phyloP scores from a whole-genome alignment of 371 early-diverging fungal genomes.

The Parasitella parasitica region DNA sequence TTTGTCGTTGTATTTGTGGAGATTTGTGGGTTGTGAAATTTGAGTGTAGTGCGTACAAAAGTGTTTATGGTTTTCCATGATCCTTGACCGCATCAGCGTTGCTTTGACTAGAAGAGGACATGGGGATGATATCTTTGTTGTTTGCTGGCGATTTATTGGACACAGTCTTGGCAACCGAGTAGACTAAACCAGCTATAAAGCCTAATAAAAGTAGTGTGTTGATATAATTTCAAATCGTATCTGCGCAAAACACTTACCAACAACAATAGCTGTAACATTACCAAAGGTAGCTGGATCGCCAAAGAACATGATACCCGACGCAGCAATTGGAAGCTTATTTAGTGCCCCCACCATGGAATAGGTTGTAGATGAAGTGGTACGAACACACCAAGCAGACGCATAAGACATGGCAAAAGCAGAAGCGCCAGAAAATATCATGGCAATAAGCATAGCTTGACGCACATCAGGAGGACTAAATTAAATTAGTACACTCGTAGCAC shows the following conservation, averaged over 20 bases:
- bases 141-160: constrained; percentile 38
- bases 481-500: background rate
- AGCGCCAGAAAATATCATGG: constrained; percentile 82
- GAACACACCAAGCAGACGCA: constrained; percentile 93
- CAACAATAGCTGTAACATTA: constrained; percentile 76
- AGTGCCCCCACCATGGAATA: constrained; percentile 98
- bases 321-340: constrained; percentile 97
- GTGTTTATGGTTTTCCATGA: constrained; percentile 22
- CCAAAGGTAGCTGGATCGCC: constrained; percentile 82
- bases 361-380: constrained; percentile 94
- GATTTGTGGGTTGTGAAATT: background rate
- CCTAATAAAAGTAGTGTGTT: constrained; percentile 31
- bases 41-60: background rate
- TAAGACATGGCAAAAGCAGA: constrained; percentile 93
- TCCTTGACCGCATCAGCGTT: constrained; percentile 34
- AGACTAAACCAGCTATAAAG: constrained; percentile 85
- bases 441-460: constrained; percentile 54
- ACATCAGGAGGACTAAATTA: constrained; percentile 45
- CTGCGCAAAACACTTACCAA: constrained; percentile 38
- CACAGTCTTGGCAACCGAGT: constrained; percentile 68
- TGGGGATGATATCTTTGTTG: constrained; percentile 28
- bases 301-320: constrained; percentile 96
- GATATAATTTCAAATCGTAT: background rate
- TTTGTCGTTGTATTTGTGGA: background rate
- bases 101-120: constrained; percentile 41